phyloP scores from a whole-genome alignment of 768 basidiomycete genomes.

The Xerocomus brunneocitrinus region DNA sequence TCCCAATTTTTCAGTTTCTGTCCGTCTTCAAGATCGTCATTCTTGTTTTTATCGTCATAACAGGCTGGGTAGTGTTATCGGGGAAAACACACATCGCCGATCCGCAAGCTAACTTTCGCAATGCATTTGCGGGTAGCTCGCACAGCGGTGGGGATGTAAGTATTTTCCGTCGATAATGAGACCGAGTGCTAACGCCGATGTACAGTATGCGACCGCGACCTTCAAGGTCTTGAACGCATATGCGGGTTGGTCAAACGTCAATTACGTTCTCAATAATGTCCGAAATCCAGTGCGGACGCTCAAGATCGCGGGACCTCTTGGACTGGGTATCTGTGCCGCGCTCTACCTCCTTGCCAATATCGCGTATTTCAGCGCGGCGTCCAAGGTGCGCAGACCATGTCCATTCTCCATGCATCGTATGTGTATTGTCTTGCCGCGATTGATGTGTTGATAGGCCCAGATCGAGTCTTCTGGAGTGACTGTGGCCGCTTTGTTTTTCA shows the following conservation, averaged over 20 bases:
- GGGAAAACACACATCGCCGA: conserved; percentile 54
- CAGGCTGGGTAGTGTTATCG: conserved; percentile 58
- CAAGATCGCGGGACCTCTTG: conserved; percentile 58
- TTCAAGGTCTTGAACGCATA: conserved; percentile 53
- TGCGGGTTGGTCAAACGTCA: conserved; percentile 52
- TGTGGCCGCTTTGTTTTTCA: conserved; percentile 58
- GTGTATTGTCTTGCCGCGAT: neutral
- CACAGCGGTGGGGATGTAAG: conserved; percentile 46
- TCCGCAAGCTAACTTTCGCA: conserved; percentile 52
- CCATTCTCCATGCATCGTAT: too few species aligned
- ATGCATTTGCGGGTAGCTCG: conserved; percentile 54
- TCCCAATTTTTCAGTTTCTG: conserved; percentile 28
- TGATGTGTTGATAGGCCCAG: conserved; percentile 30
- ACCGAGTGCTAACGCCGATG: neutral
- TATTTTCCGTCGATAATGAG: neutral
- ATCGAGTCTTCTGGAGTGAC: conserved; percentile 48
- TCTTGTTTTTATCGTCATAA: conserved; percentile 50
- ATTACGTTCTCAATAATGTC: conserved; percentile 59
- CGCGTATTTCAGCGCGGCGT: conserved; percentile 46
- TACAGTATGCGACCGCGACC: conserved; percentile 56
- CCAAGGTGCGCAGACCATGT: conserved; percentile 10
- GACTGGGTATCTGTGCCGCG: conserved; percentile 47
- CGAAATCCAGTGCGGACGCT: conserved; percentile 56
- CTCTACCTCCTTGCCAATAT: conserved; percentile 56
- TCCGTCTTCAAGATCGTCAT: conserved; percentile 53